Conservation (phyloP, 768 basidiomycete genomes). For the Coprinopsis sp. region DNA sequence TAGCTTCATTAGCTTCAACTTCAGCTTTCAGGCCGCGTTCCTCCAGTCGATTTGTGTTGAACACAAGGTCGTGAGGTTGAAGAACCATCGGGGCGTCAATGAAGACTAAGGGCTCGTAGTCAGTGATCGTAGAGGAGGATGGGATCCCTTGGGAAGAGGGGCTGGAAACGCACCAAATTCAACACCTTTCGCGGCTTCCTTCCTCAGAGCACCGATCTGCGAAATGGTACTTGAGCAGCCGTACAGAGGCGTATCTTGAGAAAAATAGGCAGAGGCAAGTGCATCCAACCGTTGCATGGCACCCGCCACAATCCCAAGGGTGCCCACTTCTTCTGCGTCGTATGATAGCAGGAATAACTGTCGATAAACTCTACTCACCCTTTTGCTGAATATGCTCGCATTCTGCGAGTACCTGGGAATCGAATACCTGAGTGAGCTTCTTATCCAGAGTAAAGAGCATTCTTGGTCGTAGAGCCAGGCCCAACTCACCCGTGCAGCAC, state of each 20-base stretch:
- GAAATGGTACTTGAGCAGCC: neutral
- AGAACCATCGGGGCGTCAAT: conserved; percentile 67
- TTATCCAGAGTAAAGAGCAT: neutral
- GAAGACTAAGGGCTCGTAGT: conserved; percentile 47
- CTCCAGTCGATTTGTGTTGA: conserved; percentile 11
- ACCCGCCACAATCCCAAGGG: too few species aligned
- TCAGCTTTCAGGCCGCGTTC: conserved; percentile 19
- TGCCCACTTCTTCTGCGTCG: neutral
- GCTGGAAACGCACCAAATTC: conserved; percentile 49
- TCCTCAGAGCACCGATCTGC: conserved; percentile 70
- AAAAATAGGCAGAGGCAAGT: too few species aligned
- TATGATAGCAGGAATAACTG: neutral
- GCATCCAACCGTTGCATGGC: too few species aligned
- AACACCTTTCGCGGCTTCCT: conserved; percentile 58
- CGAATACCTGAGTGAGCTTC: neutral
- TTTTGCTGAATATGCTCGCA: conserved; percentile 63
- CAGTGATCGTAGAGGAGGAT: neutral
- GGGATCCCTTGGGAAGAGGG: neutral
- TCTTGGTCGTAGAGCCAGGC: neutral
- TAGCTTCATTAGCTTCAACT: conserved; percentile 35
- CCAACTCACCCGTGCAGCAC: conserved; percentile 40
- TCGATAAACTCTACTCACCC: too few species aligned
- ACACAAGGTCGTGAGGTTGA: conserved; percentile 54
- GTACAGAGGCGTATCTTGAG: too few species aligned
- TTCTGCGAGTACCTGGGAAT: conserved; percentile 64